These are phyloP conservation scores for Thalia dealbata DNA, from an alignment of 176 grass and related monocot genomes.

Conservation along the genomic window DNA sequence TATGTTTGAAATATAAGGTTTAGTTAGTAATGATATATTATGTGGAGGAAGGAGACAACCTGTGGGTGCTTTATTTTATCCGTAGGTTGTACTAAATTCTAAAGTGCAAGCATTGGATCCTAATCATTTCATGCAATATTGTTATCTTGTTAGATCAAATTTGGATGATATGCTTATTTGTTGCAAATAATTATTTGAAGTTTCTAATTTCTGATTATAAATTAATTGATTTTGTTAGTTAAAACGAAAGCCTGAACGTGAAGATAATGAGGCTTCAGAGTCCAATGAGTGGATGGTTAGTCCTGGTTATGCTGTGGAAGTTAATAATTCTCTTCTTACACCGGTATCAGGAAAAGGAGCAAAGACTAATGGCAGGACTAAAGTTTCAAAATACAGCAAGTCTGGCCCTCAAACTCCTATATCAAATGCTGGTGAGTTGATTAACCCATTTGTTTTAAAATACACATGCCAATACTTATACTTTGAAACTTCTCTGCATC, in stretches of 20 bases:
- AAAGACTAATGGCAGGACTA: slow-evolving; percentile 33
- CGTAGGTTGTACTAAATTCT: not conserved
- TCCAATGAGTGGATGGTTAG: slow-evolving; percentile 45
- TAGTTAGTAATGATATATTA: no score
- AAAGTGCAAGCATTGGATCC: not conserved
- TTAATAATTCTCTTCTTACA: slow-evolving; percentile 37
- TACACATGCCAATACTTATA: no score
- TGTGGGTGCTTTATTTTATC: not conserved
- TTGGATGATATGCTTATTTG: not conserved
- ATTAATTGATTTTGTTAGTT: slow-evolving; percentile 28
- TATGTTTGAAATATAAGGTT: no score
- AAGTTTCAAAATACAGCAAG: slow-evolving; percentile 42
- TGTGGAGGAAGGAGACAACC: no score
- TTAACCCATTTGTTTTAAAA: not conserved
- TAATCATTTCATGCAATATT: not conserved
- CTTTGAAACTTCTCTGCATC: no score
- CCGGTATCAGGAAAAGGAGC: slow-evolving; percentile 46
- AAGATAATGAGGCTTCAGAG: slow-evolving; percentile 37
- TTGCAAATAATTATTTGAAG: not conserved
- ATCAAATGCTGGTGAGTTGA: slow-evolving; percentile 62
- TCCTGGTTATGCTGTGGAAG: slow-evolving; percentile 41
- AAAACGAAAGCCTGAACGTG: slow-evolving; percentile 44
- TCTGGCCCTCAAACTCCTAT: slow-evolving; percentile 33
- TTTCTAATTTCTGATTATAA: not conserved
- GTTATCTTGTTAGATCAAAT: not conserved